Evolutionary conservation across 1,139 yeast genomes (phyloP).

Genomic region (Candida albicans): DNA sequence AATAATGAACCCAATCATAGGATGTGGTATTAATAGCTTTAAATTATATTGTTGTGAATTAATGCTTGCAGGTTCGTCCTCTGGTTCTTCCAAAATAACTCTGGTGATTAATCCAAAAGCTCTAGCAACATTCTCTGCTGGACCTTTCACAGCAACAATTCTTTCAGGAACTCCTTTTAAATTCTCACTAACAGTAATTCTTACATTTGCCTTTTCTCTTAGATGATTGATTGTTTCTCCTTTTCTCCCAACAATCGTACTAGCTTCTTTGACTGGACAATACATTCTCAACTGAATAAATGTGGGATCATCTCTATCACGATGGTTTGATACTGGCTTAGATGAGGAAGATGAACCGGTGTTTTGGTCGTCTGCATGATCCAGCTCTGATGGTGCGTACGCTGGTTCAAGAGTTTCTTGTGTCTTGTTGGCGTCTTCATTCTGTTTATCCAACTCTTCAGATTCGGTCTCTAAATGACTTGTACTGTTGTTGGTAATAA

Average conservation of each 20-base stretch:
- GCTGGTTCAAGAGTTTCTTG: conserved; percentile 7
- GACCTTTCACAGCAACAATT: conserved; percentile 72
- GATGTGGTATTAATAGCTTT: conserved; percentile 73
- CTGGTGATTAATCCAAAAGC: conserved; percentile 78
- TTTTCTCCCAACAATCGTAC: conserved; percentile 71
- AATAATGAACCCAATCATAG: conserved; percentile 77
- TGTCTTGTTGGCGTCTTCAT: background rate
- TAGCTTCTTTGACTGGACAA: conserved; percentile 77
- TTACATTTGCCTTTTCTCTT: conserved; percentile 63
- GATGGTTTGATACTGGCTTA: conserved; percentile 26
- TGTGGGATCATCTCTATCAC: conserved; percentile 52
- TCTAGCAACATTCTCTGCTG: conserved; percentile 77
- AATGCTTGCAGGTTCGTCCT: conserved; percentile 59
- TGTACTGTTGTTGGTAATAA: conserved; percentile 15
- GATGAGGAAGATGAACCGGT: conserved; percentile 14
- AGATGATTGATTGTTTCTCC: conserved; percentile 72
- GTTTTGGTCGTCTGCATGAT: conserved; percentile 5
- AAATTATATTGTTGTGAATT: conserved; percentile 57
- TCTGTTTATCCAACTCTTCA: conserved; percentile 4
- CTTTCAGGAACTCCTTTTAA: conserved; percentile 74
- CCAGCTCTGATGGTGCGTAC: conserved; percentile 7
- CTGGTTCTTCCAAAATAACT: conserved; percentile 66
- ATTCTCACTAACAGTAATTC: conserved; percentile 78
- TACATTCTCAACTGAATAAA: conserved; percentile 70
- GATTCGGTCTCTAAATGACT: conserved; percentile 4